Percentiles rank a stretch among this genome's conserved stretches.
Evolutionary conservation across 441 rosid species (phyloP).

Genomic region (Brassica hybrid): DNA sequence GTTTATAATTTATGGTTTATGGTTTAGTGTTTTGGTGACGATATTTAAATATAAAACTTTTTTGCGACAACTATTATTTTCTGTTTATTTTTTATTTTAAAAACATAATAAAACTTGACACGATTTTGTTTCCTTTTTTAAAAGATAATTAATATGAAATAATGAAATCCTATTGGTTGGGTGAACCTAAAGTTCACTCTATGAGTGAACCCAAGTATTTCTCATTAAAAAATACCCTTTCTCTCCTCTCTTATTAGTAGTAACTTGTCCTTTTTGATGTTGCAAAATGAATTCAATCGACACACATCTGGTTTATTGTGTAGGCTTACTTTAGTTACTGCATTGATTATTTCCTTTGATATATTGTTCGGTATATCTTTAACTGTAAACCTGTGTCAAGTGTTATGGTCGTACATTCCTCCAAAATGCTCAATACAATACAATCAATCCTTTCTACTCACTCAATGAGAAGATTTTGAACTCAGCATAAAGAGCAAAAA

Average conservation of each 20-base stretch:
- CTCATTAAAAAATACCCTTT: too few species aligned
- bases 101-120: too few species aligned
- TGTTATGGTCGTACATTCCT: background rate
- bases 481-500: background rate
- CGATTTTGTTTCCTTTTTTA: too few species aligned
- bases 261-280: background rate
- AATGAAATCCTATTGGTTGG: too few species aligned
- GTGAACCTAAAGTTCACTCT: too few species aligned
- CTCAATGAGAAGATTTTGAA: conserved; percentile 9
- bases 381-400: background rate
- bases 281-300: background rate
- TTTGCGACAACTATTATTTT: too few species aligned
- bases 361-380: background rate
- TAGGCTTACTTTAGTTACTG: background rate
- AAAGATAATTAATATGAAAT: too few species aligned
- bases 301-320: background rate
- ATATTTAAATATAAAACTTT: too few species aligned
- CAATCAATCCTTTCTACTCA: background rate
- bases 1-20: too few species aligned
- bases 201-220: too few species aligned
- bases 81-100: too few species aligned
- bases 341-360: background rate
- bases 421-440: background rate
- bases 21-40: too few species aligned
- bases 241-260: background rate